Conservation (phyloP, 495 filamentous ascomycete genomes). For the Tuber umbilicatum region DNA sequence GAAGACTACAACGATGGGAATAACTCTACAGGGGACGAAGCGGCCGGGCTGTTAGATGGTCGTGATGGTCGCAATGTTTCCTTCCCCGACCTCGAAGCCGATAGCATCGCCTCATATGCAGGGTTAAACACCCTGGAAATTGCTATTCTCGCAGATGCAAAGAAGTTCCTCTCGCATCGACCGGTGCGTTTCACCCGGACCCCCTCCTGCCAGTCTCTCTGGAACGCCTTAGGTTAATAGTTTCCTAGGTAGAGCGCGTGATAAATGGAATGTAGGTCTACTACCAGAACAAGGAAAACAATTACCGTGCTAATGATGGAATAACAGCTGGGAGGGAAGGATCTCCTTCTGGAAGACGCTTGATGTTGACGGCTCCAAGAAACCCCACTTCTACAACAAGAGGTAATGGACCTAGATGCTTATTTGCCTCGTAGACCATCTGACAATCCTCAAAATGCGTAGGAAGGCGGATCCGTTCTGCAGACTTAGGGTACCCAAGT, state of each 20-base stretch:
- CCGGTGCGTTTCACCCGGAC: constrained; percentile 50
- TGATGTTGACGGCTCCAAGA: constrained; percentile 67
- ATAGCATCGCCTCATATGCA: constrained; percentile 53
- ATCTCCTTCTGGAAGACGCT: constrained; percentile 89
- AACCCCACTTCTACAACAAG: constrained; percentile 72
- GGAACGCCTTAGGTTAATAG: constrained; percentile 4
- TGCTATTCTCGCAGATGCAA: constrained; percentile 79
- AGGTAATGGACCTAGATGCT: constrained; percentile 42
- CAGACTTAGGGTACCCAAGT: constrained; percentile 79
- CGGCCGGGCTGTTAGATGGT: constrained; percentile 17
- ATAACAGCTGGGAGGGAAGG: constrained; percentile 64
- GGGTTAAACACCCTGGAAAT: constrained; percentile 86
- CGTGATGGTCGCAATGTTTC: constrained; percentile 21
- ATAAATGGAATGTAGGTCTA: constrained; percentile 61
- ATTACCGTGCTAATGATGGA: constrained; percentile 16
- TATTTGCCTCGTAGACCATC: neutral
- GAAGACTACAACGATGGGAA: constrained; percentile 40
- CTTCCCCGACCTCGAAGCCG: constrained; percentile 29
- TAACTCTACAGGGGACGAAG: constrained; percentile 11
- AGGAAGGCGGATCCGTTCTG: constrained; percentile 73
- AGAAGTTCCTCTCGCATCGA: constrained; percentile 79
- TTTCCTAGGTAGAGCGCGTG: constrained; percentile 57
- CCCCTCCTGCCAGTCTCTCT: neutral
- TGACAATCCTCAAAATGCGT: constrained; percentile 7
- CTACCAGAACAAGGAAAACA: neutral